Evolutionary conservation across 2,329 filamentous ascomycete species (phyloP).

Genomic region (Sarocladiaceae sp.): DNA sequence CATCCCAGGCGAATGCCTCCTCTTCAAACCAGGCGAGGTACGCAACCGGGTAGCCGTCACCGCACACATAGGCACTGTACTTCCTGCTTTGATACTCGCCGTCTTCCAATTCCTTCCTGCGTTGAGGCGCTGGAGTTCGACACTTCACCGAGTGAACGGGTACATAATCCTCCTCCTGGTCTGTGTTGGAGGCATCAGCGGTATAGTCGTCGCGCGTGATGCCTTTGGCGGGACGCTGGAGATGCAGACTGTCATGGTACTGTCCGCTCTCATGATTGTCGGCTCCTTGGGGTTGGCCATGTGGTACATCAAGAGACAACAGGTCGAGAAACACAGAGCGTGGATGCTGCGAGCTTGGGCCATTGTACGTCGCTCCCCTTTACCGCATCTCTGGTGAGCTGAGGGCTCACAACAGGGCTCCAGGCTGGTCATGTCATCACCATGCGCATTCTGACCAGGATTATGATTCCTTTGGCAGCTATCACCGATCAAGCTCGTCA

Average conservation of each 20-base stretch:
- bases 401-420: background rate
- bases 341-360: slow-evolving; percentile 57
- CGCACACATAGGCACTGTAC: slow-evolving; percentile 37
- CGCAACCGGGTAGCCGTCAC: slow-evolving; percentile 33
- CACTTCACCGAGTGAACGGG: slow-evolving; percentile 55
- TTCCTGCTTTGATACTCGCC: slow-evolving; percentile 38
- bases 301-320: slow-evolving; percentile 51
- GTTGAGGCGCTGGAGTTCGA: slow-evolving; percentile 38
- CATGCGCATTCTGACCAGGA: slow-evolving; percentile 37
- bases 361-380: slow-evolving; percentile 27
- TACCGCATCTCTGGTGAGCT: background rate
- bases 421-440: slow-evolving; percentile 44
- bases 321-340: slow-evolving; percentile 57
- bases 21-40: slow-evolving; percentile 21
- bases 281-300: slow-evolving; percentile 39
- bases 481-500: slow-evolving; percentile 29
- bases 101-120: slow-evolving; percentile 43
- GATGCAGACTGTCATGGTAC: slow-evolving; percentile 37
- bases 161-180: slow-evolving; percentile 46
- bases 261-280: slow-evolving; percentile 38
- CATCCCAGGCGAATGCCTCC: slow-evolving; percentile 21
- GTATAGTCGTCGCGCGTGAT: slow-evolving; percentile 44
- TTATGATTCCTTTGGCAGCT: slow-evolving; percentile 20
- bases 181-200: slow-evolving; percentile 39
- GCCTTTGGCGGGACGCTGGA: slow-evolving; percentile 49